These are phyloP conservation scores for Termitomyces sp. DNA, from an alignment of 768 basidiomycete genomes.

Conservation along the genomic window DNA sequence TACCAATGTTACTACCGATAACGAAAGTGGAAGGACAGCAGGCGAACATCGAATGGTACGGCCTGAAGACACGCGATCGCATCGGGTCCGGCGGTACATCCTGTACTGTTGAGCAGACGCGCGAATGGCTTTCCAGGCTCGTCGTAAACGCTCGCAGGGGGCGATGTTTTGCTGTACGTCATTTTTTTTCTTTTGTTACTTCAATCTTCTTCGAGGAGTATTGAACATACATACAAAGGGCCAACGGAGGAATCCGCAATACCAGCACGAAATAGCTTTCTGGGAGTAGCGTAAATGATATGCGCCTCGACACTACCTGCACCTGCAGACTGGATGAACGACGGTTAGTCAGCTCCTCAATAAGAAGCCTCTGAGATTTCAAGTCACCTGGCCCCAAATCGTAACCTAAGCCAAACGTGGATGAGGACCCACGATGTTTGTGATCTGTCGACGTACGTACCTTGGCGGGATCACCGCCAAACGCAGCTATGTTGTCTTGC, in stretches of 20 bases:
- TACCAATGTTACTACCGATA: not conserved
- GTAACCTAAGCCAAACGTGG: constrained; percentile 36
- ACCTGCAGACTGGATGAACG: constrained; percentile 40
- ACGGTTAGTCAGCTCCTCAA: not conserved
- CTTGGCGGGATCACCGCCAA: constrained; percentile 62
- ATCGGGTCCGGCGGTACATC: constrained; percentile 46
- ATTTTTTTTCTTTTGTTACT: not conserved
- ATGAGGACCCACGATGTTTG: not conserved
- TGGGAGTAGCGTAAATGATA: constrained; percentile 36
- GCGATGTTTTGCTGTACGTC: constrained; percentile 47
- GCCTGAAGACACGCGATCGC: constrained; percentile 41
- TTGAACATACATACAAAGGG: constrained; percentile 40
- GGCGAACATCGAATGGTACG: constrained; percentile 41
- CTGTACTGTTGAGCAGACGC: constrained; percentile 41
- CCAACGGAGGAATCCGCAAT: constrained; percentile 53
- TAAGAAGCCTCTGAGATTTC: not conserved
- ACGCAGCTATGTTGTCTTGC: constrained; percentile 63
- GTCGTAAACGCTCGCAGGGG: constrained; percentile 43
- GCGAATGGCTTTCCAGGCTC: constrained; percentile 48
- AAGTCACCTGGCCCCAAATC: constrained; percentile 41
- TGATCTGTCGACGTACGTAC: constrained; percentile 18
- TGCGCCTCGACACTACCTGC: constrained; percentile 49
- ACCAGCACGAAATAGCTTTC: constrained; percentile 45
- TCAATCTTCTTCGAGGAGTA: not conserved
- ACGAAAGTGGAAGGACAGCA: not conserved